Evolutionary conservation across 148 eudicot species (phyloP), one percentile per base, ranked within the genome.

Genomic region (Silene latifolia): DNA sequence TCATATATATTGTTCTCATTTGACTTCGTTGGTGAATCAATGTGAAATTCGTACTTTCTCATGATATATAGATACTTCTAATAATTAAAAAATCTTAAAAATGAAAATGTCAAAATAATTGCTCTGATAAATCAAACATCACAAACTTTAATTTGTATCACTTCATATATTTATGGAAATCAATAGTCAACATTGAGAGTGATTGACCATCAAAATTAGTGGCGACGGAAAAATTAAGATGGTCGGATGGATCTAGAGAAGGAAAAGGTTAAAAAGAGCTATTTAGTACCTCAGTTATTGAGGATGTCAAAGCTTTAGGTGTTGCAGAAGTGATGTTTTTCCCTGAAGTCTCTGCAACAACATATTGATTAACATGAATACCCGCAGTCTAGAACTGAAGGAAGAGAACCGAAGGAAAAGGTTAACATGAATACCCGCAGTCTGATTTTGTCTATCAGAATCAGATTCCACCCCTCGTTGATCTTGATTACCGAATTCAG

Each of bases 311-410:
- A 67, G 53, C 48, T 18, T 3, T 42, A n/a, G n/a, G 42, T 53
- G 51, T 9, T 35, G 48, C n/a, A n/a, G n/a, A n/a, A 17, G 4
- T 67, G 11, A 19, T 19, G 19, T 39, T 35, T 39, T 8, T 8
- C 14, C 18, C 19, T 42, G 70, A 67, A 35, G 51, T 35, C 70
- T 32, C 70, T 67, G 53, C 51, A 35, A n/a, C 70, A 51, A 67
- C n/a, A 67, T 39, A 35, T 19, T 7, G 70, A 67, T 67, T 5
- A 35, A n/a, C 70, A 18, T 67, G 51, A 67, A 42, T 17, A 67
- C n/a, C 24, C 8, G 70, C 48, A 39, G 14, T 35, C 70, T 35
- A n/a, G 25, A 42, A 42, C 23, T 9, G 48, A n/a, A 39, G 23
- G 17, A 39, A 14, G 47, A 66, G 8, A 66, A 66, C 21, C n/a